Evolutionary conservation across 495 filamentous ascomycete genomes (phyloP).

Genomic region (Lineolata rhizophorae): DNA sequence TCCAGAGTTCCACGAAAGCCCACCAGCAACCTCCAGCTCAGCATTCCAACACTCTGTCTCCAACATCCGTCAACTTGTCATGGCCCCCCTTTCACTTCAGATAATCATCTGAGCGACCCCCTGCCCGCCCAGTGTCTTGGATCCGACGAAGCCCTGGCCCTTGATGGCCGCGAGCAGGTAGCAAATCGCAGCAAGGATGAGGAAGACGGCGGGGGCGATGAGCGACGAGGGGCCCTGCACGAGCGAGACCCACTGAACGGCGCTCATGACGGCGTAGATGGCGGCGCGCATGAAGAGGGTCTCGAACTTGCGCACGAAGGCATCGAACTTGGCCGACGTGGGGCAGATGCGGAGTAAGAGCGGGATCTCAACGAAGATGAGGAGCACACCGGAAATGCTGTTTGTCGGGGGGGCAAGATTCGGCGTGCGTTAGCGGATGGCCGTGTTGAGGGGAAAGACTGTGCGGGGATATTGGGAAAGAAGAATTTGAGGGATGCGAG

Average conservation of each 20-base stretch:
- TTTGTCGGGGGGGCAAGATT: too few relatives aligned
- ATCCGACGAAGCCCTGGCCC: slow-evolving; percentile 84
- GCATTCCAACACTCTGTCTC: neutral
- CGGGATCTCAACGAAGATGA: slow-evolving; percentile 93
- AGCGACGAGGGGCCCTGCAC: slow-evolving; percentile 39
- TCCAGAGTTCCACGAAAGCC: neutral
- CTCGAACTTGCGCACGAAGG: slow-evolving; percentile 74
- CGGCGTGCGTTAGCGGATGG: too few relatives aligned
- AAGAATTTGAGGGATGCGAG: neutral
- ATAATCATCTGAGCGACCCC: slow-evolving; percentile 99
- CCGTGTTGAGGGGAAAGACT: neutral
- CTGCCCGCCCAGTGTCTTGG: slow-evolving; percentile 88
- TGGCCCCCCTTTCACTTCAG: slow-evolving; percentile 21
- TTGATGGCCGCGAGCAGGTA: slow-evolving; percentile 71
- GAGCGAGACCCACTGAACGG: slow-evolving; percentile 62
- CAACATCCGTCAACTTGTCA: slow-evolving; percentile 3
- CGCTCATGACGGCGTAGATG: slow-evolving; percentile 62
- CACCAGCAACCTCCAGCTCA: neutral
- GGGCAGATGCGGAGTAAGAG: slow-evolving; percentile 95
- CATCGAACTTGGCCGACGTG: slow-evolving; percentile 74
- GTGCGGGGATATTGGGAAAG: neutral
- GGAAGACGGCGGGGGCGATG: slow-evolving; percentile 67
- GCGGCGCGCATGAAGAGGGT: slow-evolving; percentile 95
- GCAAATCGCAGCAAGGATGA: slow-evolving; percentile 56
- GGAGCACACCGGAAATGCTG: slow-evolving; percentile 59